Conservation (phyloP, 371 early-diverging fungal species). For the Mucor circinelloides region DNA sequence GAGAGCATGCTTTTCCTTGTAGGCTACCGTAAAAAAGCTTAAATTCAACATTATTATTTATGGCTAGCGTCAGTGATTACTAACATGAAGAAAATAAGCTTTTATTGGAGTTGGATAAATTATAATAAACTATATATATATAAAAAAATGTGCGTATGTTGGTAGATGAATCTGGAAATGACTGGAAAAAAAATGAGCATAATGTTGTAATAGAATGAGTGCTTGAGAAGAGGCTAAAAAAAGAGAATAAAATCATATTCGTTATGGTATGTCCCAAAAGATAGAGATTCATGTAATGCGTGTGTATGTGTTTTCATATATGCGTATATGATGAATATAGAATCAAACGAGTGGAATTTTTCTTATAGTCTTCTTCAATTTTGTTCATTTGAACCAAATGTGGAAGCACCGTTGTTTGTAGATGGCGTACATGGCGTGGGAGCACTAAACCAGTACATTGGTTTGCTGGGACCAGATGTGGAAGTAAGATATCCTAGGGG, state of each 20-base stretch:
- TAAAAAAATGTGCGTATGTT: background rate
- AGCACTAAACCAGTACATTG: background rate
- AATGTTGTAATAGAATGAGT: background rate
- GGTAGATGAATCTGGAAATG: background rate
- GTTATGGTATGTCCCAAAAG: background rate
- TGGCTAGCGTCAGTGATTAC: background rate
- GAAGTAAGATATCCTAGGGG: background rate
- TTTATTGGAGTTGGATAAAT: background rate
- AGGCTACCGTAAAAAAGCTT: background rate
- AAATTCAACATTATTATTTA: background rate
- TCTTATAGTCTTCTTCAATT: background rate
- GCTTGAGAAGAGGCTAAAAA: background rate
- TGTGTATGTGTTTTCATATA: background rate
- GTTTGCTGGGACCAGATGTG: background rate
- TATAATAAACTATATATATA: background rate
- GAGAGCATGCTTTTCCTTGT: background rate
- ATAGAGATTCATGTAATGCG: background rate
- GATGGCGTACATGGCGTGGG: background rate
- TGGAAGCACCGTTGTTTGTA: background rate
- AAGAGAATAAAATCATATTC: too few species aligned
- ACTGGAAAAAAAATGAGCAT: background rate
- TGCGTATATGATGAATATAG: background rate
- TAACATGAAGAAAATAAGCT: background rate
- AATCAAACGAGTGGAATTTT: background rate
- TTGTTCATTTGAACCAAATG: background rate